These are phyloP conservation scores for Diplodia scrobiculata DNA, from an alignment of 2,329 filamentous ascomycete species.

Conservation along the genomic window DNA sequence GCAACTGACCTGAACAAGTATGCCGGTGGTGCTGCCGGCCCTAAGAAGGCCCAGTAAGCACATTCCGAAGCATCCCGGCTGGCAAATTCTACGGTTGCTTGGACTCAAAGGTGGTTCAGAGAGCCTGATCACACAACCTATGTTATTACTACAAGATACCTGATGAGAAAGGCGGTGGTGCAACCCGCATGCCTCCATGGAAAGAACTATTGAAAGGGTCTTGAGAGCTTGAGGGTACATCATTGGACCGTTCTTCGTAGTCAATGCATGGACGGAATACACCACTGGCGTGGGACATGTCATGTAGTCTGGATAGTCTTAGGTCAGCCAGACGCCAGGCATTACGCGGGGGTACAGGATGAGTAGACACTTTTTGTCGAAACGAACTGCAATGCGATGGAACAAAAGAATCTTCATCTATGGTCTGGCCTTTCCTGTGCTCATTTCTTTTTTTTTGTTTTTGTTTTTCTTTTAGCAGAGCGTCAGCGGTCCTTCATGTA, in stretches of 20 bases:
- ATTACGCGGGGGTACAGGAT: background rate
- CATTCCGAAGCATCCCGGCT: background rate
- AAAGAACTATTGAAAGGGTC: background rate
- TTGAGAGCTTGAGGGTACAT: slow-evolving; percentile 3
- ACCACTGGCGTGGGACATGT: background rate
- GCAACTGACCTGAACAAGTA: slow-evolving; percentile 78
- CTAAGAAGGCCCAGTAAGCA: slow-evolving; percentile 67
- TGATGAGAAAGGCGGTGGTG: background rate
- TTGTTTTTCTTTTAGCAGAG: background rate
- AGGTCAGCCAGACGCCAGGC: background rate
- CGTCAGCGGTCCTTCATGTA: background rate
- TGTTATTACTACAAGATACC: background rate
- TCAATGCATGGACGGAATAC: background rate
- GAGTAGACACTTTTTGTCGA: background rate
- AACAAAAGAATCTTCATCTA: slow-evolving; percentile 3
- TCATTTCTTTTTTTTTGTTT: background rate
- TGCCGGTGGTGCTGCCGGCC: slow-evolving; percentile 56
- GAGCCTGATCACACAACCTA: background rate
- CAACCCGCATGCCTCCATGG: background rate
- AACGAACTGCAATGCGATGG: background rate
- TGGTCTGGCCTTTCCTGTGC: background rate
- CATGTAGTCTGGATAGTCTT: background rate
- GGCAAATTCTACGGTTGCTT: background rate
- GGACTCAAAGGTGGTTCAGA: background rate
- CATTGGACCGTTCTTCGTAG: background rate